Evolutionary conservation across 345 rosid species (phyloP), one percentile per base, ranked within the genome.

Genomic region (Psidium guajava): DNA sequence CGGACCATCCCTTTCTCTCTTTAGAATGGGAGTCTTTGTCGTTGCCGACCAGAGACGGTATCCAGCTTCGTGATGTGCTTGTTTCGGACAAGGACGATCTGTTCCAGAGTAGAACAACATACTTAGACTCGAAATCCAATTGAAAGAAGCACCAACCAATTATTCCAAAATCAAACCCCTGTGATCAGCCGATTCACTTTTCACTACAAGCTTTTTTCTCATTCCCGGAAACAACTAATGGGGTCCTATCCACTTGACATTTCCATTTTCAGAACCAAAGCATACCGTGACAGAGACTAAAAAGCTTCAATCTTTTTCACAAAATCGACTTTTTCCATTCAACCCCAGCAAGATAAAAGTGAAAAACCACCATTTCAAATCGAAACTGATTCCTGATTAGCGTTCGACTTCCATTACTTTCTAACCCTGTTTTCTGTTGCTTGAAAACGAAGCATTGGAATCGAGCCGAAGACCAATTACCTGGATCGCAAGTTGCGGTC

Each of bases 1-100:
- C 82, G 5, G 98, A 93, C 99, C 99, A 97, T 0, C 99, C 99
- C 86, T 97, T 97, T 21, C 99, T 87, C 86, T 97, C 99, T 83
- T 93, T 96, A 0, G 91, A 57, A 3, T 89, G 85, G 61, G 91
- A 94, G 6, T 93, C 98, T 27, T 91, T 95, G 0, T 93, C 98
- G 6, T 55, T n/a, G 5, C 90, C 36, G 75, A 88, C 92, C 55
- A 94, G 82, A 4, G 94, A 90, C 7, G 88, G 83, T 7, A 94
- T 83, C 91, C 94, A 94, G 53, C 85, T 89, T 42, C 91, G 88
- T 47, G 94, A 84, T 53, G 93, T 82, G 86, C 85, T 89, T 14
- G 88, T 74, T 87, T 93, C 95, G 5, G 89, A 40, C 83, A 89
- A 81, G 32, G 98, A 93, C 85, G 93, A 88, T 83, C 98, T 96